Percentiles rank a stretch among this genome's conserved stretches.
phyloP scores from a whole-genome alignment of 306 rosid species.

The Trichosanthes truncata region DNA sequence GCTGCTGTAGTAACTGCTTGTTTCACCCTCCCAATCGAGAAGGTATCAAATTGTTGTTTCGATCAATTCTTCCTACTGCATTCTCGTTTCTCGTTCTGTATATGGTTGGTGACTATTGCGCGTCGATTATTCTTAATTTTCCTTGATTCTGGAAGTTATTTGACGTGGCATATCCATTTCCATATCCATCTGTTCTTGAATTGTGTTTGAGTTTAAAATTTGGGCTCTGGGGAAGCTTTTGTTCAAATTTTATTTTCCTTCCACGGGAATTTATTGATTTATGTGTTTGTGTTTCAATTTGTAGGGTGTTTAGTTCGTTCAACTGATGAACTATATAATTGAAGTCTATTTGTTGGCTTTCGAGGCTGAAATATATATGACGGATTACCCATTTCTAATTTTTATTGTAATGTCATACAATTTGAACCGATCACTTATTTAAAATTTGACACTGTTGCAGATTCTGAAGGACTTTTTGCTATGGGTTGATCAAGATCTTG shows the following conservation, averaged over 20 bases:
- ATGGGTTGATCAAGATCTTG: slow-evolving; percentile 73
- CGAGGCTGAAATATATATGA: background rate
- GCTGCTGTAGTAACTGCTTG: slow-evolving; percentile 36
- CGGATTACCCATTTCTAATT: background rate
- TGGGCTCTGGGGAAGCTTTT: background rate
- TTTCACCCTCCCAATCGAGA: slow-evolving; percentile 35
- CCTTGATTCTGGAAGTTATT: background rate
- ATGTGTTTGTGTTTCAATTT: background rate
- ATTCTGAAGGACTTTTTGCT: slow-evolving; percentile 58
- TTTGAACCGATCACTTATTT: background rate
- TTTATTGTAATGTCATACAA: background rate
- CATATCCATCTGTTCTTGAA: background rate
- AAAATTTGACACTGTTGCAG: slow-evolving; percentile 24
- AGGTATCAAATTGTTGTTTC: slow-evolving; percentile 14
- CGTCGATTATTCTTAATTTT: background rate
- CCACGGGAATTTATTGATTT: background rate
- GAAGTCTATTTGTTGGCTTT: background rate
- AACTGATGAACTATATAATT: background rate
- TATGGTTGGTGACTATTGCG: background rate
- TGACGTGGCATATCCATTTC: background rate
- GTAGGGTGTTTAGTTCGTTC: background rate
- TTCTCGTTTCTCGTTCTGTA: background rate
- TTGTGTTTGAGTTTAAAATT: background rate
- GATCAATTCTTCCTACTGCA: background rate
- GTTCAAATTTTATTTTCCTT: background rate